Conservation (phyloP, 2,329 filamentous ascomycete genomes). For the Coniochaeta ligniaria region DNA sequence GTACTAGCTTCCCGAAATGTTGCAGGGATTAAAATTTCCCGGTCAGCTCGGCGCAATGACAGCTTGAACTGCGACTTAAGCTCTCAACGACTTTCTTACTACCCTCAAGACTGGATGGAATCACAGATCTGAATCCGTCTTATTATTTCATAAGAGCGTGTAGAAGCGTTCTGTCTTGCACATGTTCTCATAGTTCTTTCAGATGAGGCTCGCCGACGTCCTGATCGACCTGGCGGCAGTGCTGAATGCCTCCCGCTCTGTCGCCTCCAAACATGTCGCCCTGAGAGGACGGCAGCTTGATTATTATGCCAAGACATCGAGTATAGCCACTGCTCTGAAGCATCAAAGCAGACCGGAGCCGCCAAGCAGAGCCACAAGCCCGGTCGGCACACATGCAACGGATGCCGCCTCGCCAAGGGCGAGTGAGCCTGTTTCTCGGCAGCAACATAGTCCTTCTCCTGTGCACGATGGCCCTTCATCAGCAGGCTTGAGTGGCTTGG, state of each 20-base stretch:
- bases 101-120: not conserved
- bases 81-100: not conserved
- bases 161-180: not conserved
- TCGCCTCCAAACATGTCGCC: slow-evolving; percentile 57
- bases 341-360: slow-evolving; percentile 2
- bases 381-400: slow-evolving; percentile 2
- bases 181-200: slow-evolving; percentile 1
- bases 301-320: slow-evolving; percentile 39
- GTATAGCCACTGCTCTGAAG: slow-evolving; percentile 27
- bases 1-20: not conserved
- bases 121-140: not conserved
- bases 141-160: not conserved
- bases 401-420: not conserved
- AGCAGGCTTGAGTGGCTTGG: not conserved
- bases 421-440: not conserved
- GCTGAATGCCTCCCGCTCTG: slow-evolving; percentile 59
- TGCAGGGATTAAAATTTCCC: not conserved
- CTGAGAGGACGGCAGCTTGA: slow-evolving; percentile 49
- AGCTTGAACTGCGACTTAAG: not conserved
- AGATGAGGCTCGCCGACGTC: slow-evolving; percentile 57
- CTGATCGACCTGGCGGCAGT: slow-evolving; percentile 64
- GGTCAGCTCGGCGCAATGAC: not conserved
- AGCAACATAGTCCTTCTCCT: not conserved
- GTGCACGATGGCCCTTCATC: not conserved
- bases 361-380: not conserved